A percentile compares a stretch with the other conserved stretches of the same genome.
Conservation (phyloP, 331 rosid genomes). For the Telfairia occidentalis region DNA sequence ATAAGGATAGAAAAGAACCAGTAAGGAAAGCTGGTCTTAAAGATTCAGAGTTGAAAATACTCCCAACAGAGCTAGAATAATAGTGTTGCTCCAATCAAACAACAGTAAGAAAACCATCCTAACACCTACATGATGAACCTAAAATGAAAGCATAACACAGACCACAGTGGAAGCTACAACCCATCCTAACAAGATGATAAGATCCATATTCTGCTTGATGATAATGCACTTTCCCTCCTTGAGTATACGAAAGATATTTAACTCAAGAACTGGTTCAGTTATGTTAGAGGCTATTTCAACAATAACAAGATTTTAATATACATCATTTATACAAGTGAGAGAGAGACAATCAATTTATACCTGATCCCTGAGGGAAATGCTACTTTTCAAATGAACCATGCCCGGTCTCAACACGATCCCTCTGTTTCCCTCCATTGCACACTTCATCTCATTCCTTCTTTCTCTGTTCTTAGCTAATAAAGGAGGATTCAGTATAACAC, state of each 20-base stretch:
- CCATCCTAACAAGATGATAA: not conserved
- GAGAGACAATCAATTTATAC: constrained; percentile 12
- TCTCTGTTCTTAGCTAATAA: constrained; percentile 33
- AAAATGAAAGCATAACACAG: not conserved
- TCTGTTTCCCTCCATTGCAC: not conserved
- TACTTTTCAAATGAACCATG: constrained; percentile 44
- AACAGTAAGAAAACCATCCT: not conserved
- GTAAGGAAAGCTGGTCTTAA: not conserved
- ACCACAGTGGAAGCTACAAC: not conserved
- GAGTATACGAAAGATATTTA: not conserved
- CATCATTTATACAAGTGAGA: not conserved
- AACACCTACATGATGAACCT: not conserved
- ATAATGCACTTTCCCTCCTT: not conserved
- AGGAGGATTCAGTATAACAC: constrained; percentile 22
- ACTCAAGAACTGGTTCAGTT: not conserved
- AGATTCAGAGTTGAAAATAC: not conserved
- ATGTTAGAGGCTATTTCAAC: not conserved
- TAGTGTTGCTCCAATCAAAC: not conserved
- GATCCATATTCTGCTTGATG: not conserved
- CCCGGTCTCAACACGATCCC: constrained; percentile 28
- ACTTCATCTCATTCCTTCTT: constrained; percentile 25
- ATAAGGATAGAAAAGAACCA: not conserved
- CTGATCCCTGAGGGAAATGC: constrained; percentile 37
- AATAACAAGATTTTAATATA: not conserved
- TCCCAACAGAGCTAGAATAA: not conserved